Conservation (phyloP, 192 early-diverging fungal species). For the Rhizoclosmatium globosum region DNA sequence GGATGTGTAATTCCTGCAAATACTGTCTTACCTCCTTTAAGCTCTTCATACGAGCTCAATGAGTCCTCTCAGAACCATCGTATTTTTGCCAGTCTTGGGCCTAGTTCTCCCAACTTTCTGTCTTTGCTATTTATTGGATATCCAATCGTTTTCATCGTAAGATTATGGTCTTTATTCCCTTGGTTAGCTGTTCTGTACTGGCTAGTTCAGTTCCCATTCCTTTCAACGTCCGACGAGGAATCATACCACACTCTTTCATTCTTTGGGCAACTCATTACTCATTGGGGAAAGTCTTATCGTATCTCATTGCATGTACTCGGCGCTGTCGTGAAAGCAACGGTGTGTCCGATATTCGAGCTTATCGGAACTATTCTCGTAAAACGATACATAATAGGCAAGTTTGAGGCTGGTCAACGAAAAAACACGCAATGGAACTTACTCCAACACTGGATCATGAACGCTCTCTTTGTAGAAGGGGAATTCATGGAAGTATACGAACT, state of each 20-base stretch:
- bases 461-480: slow-evolving; percentile 36
- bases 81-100: slow-evolving; percentile 29
- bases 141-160: slow-evolving; percentile 38
- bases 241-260: slow-evolving; percentile 41
- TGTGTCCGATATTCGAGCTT: slow-evolving; percentile 45
- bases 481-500: slow-evolving; percentile 45
- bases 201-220: slow-evolving; percentile 43
- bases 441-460: slow-evolving; percentile 44
- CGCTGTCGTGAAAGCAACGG: slow-evolving; percentile 31
- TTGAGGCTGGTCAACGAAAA: slow-evolving; percentile 34
- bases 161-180: slow-evolving; percentile 41
- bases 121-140: slow-evolving; percentile 38
- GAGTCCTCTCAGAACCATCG: slow-evolving; percentile 27
- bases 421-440: slow-evolving; percentile 21
- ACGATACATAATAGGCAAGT: slow-evolving; percentile 31
- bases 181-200: slow-evolving; percentile 46
- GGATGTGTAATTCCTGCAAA: slow-evolving; percentile 46
- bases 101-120: slow-evolving; percentile 9
- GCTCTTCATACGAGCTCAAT: slow-evolving; percentile 43
- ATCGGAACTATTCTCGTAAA: slow-evolving; percentile 39
- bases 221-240: slow-evolving; percentile 23
- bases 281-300: slow-evolving; percentile 38
- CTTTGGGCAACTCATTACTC: slow-evolving; percentile 6
- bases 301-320: slow-evolving; percentile 47
- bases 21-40: slow-evolving; percentile 47